Conservation (phyloP, 2,329 filamentous ascomycete genomes). For the Fusarium stilboides region DNA sequence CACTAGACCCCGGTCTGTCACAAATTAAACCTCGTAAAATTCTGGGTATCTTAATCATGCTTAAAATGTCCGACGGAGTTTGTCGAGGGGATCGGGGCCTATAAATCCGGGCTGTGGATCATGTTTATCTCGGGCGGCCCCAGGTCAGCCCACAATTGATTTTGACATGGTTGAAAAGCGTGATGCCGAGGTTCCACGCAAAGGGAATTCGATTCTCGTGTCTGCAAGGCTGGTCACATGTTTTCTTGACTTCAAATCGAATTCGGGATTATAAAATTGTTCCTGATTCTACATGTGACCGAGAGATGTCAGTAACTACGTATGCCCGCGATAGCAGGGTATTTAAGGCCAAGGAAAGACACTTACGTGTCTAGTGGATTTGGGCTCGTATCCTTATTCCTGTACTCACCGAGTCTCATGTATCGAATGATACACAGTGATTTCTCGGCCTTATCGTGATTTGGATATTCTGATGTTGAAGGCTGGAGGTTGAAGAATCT, state of each 20-base stretch:
- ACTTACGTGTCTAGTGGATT: too few species aligned
- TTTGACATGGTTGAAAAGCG: neutral
- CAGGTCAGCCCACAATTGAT: constrained; percentile 22
- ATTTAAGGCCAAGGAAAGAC: too few species aligned
- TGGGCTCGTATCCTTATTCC: too few species aligned
- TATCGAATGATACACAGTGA: too few species aligned
- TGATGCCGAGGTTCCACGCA: constrained; percentile 1
- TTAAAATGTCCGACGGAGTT: constrained; percentile 37
- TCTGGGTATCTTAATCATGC: neutral
- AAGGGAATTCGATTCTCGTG: neutral
- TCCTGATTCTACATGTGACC: neutral
- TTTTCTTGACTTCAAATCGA: neutral
- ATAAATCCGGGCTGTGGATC: constrained; percentile 27
- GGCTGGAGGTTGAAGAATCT: neutral
- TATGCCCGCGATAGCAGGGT: too few species aligned
- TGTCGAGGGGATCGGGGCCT: neutral
- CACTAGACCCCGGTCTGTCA: neutral
- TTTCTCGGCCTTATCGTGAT: too few species aligned
- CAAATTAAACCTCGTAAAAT: constrained; percentile 1
- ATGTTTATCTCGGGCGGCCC: neutral
- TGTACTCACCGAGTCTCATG: too few species aligned
- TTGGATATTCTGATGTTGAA: neutral
- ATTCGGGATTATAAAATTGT: constrained; percentile 16
- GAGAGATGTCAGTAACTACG: neutral
- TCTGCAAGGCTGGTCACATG: constrained; percentile 25